A percentile compares a stretch with the other conserved stretches of the same genome.
These are phyloP conservation scores for Coemansia brasiliensis DNA, from an alignment of 192 early-diverging fungal genomes.

Conservation along the genomic window DNA sequence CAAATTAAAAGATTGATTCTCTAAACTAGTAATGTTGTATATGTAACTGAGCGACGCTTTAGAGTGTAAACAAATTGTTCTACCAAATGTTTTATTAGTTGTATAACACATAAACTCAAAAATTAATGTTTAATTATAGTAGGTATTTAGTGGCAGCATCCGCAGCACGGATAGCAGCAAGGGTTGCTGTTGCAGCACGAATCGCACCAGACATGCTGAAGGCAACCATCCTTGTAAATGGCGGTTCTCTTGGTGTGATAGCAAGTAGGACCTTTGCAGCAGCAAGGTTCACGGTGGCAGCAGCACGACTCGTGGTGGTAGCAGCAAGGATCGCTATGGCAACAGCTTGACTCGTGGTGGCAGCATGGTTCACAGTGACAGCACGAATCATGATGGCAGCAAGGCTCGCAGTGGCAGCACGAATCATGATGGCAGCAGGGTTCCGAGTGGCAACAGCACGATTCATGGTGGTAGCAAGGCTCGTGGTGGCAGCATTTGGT, in stretches of 20 bases:
- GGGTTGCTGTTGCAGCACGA: constrained; percentile 55
- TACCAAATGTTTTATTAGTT: not conserved
- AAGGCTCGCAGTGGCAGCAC: constrained; percentile 32
- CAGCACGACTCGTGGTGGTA: constrained; percentile 13
- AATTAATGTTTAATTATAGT: not conserved
- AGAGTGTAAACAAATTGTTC: not conserved
- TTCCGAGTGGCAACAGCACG: constrained; percentile 25
- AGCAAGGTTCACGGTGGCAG: constrained; percentile 10
- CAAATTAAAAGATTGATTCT: too few relatives aligned
- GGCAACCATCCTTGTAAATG: constrained; percentile 25
- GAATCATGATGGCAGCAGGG: constrained; percentile 30
- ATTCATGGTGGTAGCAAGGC: constrained; percentile 22
- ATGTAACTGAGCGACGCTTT: too few relatives aligned
- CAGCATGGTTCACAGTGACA: constrained; percentile 16
- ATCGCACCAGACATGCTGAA: constrained; percentile 30
- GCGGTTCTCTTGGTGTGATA: constrained; percentile 20
- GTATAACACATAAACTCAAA: constrained; percentile 2
- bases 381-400: constrained; percentile 7
- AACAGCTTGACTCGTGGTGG: constrained; percentile 10
- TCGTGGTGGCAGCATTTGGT: constrained; percentile 10
- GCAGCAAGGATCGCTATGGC: constrained; percentile 8
- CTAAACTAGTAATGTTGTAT: too few relatives aligned
- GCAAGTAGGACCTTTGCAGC: constrained; percentile 14
- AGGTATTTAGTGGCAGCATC: constrained; percentile 1
- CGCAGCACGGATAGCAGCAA: constrained; percentile 24